A percentile compares a stretch with the other conserved stretches of the same genome.
phyloP scores from a whole-genome alignment of 192 early-diverging fungal genomes.

The Umbelopsis vinacea region DNA sequence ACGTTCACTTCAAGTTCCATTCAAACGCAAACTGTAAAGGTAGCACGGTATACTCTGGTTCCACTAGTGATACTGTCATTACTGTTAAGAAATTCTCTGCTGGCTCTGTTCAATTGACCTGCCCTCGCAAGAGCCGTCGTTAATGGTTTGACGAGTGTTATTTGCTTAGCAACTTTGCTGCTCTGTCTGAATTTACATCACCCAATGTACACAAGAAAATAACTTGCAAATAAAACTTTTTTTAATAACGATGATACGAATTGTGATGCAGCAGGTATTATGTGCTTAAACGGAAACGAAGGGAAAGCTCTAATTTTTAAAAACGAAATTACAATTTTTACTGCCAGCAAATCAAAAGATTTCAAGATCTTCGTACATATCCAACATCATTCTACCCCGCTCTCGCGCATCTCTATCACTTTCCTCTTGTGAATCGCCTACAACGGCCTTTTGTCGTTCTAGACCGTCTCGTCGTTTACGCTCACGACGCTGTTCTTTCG shows the following conservation, averaged over 20 bases:
- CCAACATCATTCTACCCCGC: neutral
- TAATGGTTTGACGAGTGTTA: neutral
- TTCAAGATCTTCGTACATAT: slow-evolving; percentile 19
- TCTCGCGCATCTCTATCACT: neutral
- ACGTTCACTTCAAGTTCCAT: slow-evolving; percentile 17
- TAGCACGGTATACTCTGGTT: neutral
- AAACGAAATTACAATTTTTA: neutral
- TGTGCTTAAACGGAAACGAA: neutral
- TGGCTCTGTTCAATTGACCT: slow-evolving; percentile 8
- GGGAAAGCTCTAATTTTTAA: neutral
- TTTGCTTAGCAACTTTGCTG: no score
- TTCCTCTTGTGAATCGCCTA: neutral
- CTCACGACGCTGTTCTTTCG: slow-evolving; percentile 49
- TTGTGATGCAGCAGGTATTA: no score
- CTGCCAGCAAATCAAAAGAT: neutral
- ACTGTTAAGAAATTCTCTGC: slow-evolving; percentile 4
- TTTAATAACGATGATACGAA: no score
- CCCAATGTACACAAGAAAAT: no score
- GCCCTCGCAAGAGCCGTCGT: neutral
- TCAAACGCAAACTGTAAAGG: neutral
- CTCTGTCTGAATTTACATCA: no score
- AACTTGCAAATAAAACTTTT: no score
- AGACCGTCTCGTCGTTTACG: slow-evolving; percentile 49
- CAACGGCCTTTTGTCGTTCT: slow-evolving; percentile 27
- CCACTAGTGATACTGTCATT: neutral